phyloP scores from a whole-genome alignment of 2,329 filamentous ascomycete species.

The Fusarium sp. region DNA sequence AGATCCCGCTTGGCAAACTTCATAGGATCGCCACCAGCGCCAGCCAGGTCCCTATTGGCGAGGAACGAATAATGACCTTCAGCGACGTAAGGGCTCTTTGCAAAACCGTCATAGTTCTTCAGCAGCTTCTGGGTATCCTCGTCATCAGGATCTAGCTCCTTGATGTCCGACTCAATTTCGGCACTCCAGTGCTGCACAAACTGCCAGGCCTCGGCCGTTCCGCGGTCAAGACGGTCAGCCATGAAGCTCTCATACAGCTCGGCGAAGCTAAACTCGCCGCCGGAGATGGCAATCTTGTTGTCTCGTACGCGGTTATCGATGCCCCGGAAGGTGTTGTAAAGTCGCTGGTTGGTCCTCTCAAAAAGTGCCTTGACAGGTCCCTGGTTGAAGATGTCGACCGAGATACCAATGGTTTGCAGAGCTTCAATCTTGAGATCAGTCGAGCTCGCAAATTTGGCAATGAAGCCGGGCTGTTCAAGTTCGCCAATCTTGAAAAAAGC shows the following conservation, averaged over 20 bases:
- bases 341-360: constrained; percentile 12
- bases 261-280: constrained; percentile 3
- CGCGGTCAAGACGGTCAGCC: background rate
- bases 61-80: background rate
- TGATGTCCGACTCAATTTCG: background rate
- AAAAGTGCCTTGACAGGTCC: background rate
- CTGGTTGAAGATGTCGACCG: constrained; percentile 9
- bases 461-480: background rate
- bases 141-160: background rate
- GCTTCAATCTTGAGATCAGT: background rate
- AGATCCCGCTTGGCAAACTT: background rate
- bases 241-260: constrained; percentile 8
- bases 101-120: background rate
- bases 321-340: constrained; percentile 11
- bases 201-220: background rate
- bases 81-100: background rate
- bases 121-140: background rate
- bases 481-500: constrained; percentile 13
- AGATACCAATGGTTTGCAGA: constrained; percentile 6
- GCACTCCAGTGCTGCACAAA: constrained; percentile 13
- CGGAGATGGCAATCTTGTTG: background rate
- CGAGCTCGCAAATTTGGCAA: background rate
- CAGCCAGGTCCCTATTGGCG: constrained; percentile 7
- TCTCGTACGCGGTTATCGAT: background rate
- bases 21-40: background rate